phyloP scores from a whole-genome alignment of 2,329 filamentous ascomycete species.

The Ceratocystis albifundus region DNA sequence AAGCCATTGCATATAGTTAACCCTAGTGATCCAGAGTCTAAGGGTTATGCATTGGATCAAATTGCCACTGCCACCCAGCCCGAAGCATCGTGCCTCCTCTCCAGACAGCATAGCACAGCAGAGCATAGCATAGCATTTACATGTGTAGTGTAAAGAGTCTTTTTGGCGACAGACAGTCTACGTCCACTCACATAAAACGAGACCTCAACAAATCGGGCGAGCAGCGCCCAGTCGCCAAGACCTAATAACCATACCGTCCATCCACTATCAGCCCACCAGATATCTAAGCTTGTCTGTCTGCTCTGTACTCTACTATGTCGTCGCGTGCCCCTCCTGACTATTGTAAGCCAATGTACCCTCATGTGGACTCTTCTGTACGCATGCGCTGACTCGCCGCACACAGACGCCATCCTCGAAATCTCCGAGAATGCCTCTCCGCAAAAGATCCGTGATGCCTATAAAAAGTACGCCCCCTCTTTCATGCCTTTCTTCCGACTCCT shows the following conservation, averaged over 20 bases:
- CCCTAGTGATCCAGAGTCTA: not conserved
- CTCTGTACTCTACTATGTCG: slow-evolving; percentile 12
- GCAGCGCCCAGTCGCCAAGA: not conserved
- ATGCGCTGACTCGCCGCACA: not conserved
- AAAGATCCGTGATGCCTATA: slow-evolving; percentile 90
- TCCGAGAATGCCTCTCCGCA: slow-evolving; percentile 61
- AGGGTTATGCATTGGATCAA: not conserved
- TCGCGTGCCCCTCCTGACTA: slow-evolving; percentile 20
- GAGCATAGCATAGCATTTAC: too few species aligned
- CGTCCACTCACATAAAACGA: not conserved
- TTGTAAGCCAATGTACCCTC: slow-evolving; percentile 6
- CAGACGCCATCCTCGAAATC: slow-evolving; percentile 65
- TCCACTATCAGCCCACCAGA: not conserved
- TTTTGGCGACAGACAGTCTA: not conserved
- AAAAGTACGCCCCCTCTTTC: slow-evolving; percentile 46
- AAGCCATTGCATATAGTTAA: not conserved
- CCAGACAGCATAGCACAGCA: not conserved
- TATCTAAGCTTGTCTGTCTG: not conserved
- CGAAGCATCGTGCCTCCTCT: not conserved
- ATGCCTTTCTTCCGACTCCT: not conserved
- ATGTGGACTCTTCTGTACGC: not conserved
- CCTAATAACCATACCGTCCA: not conserved
- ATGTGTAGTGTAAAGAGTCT: not conserved
- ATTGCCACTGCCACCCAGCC: not conserved
- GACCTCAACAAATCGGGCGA: not conserved